phyloP scores from a whole-genome alignment of 257 asterid species.

The Solanum corneliomulleri region DNA sequence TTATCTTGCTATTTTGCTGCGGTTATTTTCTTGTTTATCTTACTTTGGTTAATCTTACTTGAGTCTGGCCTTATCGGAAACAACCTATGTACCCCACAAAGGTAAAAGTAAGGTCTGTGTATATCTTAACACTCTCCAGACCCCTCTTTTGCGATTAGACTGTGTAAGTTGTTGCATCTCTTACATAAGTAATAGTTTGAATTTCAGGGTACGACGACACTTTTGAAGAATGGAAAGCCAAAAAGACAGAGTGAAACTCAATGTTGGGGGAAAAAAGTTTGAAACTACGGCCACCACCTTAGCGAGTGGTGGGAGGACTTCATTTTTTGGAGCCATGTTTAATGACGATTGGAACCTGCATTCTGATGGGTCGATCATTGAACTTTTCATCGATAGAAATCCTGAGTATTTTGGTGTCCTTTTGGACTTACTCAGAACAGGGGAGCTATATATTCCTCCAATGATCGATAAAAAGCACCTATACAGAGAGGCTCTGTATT shows the following conservation, averaged over 20 bases:
- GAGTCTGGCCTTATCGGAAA: not conserved
- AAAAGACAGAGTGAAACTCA: slow-evolving; percentile 57
- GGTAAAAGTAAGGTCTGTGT: not conserved
- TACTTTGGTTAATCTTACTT: slow-evolving; percentile 33
- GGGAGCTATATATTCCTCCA: slow-evolving; percentile 60
- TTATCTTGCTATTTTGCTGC: too few species aligned
- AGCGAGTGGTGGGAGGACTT: slow-evolving; percentile 68
- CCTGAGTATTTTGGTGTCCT: slow-evolving; percentile 69
- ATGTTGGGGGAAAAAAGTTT: slow-evolving; percentile 65
- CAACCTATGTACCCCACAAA: too few species aligned
- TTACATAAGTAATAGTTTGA: not conserved
- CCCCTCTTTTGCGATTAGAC: not conserved
- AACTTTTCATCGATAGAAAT: slow-evolving; percentile 79
- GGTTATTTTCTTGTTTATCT: not conserved
- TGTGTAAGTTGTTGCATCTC: not conserved
- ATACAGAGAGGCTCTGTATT: not conserved
- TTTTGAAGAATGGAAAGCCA: slow-evolving; percentile 45
- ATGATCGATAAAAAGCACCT: slow-evolving; percentile 39
- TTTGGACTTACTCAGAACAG: slow-evolving; percentile 74
- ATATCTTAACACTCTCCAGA: not conserved
- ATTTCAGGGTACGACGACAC: not conserved
- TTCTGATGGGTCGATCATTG: slow-evolving; percentile 19
- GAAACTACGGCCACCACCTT: slow-evolving; percentile 85
- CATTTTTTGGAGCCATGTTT: slow-evolving; percentile 76
- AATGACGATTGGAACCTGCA: slow-evolving; percentile 65